A percentile compares a stretch with the other conserved stretches of the same genome.
phyloP scores from a whole-genome alignment of 1,284 basidiomycete species.

The Tilletiaria anomala region DNA sequence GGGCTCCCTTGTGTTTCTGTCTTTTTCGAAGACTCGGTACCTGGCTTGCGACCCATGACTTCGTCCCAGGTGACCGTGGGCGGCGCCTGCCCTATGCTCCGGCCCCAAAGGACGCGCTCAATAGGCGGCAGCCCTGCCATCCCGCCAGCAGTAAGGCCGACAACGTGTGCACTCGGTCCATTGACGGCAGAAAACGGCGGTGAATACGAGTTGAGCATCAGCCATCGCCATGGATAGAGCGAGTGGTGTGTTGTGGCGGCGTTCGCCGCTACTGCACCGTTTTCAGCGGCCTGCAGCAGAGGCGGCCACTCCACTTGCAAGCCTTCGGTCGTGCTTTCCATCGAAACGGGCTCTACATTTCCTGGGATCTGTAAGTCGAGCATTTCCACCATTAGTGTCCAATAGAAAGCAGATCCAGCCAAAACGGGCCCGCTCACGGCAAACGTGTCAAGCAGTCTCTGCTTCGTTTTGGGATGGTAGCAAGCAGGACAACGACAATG shows the following conservation, averaged over 20 bases:
- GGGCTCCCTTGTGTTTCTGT: no score
- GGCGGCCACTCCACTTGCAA: conserved; percentile 49
- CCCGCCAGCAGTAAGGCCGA: conserved; percentile 12
- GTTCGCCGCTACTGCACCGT: not conserved
- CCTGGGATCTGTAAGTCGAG: conserved; percentile 52
- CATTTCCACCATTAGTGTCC: not conserved
- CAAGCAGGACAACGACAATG: conserved; percentile 80
- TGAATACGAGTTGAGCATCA: conserved; percentile 59
- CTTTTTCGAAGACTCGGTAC: no score
- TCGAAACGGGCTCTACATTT: conserved; percentile 54
- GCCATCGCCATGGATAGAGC: conserved; percentile 73
- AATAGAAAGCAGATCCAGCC: not conserved
- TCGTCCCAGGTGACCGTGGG: conserved; percentile 63
- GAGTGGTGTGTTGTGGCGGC: conserved; percentile 50
- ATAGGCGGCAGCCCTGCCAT: not conserved
- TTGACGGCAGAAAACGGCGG: conserved; percentile 42
- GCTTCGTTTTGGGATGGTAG: conserved; percentile 78
- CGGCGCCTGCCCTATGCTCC: conserved; percentile 58
- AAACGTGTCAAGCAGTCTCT: conserved; percentile 71
- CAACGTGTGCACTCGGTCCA: no score
- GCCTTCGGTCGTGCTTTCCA: conserved; percentile 52
- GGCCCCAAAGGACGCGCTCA: conserved; percentile 53
- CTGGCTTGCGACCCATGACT: conserved; percentile 54
- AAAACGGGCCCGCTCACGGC: conserved; percentile 47
- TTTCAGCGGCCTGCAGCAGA: not conserved